These are phyloP conservation scores for Triangularia verruculosa DNA, from an alignment of 2,329 filamentous ascomycete species.

Conservation along the genomic window DNA sequence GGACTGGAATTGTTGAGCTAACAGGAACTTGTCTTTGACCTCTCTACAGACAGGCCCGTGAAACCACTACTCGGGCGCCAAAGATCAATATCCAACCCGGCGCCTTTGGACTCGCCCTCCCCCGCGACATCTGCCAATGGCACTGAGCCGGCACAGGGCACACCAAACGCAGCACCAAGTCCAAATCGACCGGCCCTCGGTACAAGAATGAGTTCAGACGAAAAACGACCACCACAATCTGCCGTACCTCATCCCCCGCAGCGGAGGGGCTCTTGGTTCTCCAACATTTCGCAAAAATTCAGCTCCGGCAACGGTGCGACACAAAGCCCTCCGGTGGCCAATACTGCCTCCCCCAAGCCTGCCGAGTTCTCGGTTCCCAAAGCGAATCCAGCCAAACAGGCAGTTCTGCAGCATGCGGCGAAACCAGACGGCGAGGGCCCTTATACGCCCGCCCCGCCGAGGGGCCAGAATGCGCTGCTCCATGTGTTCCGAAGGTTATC, in stretches of 20 bases:
- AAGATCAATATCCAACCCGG: conserved; percentile 29
- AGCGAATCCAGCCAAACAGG: conserved; percentile 52
- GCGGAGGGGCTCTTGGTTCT: conserved; percentile 83
- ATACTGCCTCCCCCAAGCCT: conserved; percentile 36
- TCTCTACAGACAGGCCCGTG: conserved; percentile 28
- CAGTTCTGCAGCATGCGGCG: conserved; percentile 55
- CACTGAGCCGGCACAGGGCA: conserved; percentile 10
- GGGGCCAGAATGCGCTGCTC: conserved; percentile 66
- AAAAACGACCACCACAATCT: conserved; percentile 31
- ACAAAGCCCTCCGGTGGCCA: conserved; percentile 35
- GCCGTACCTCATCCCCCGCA: conserved; percentile 37
- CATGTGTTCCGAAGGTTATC: conserved; percentile 81
- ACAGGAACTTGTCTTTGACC: conserved; percentile 3
- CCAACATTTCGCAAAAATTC: conserved; percentile 89
- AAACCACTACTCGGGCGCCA: conserved; percentile 27
- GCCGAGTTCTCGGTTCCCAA: conserved; percentile 48
- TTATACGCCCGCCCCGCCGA: conserved; percentile 73
- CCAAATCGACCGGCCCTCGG: conserved; percentile 30
- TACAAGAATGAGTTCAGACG: conserved; percentile 33
- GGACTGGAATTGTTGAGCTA: conserved; percentile 5
- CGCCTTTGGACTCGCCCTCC: conserved; percentile 19
- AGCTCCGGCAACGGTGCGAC: conserved; percentile 53
- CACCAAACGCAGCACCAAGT: conserved; percentile 9
- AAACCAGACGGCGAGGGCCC: conserved; percentile 60
- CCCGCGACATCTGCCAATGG: conserved; percentile 3